These are phyloP conservation scores for Nothophoma quercina DNA, from an alignment of 2,329 filamentous ascomycete genomes.

Conservation along the genomic window DNA sequence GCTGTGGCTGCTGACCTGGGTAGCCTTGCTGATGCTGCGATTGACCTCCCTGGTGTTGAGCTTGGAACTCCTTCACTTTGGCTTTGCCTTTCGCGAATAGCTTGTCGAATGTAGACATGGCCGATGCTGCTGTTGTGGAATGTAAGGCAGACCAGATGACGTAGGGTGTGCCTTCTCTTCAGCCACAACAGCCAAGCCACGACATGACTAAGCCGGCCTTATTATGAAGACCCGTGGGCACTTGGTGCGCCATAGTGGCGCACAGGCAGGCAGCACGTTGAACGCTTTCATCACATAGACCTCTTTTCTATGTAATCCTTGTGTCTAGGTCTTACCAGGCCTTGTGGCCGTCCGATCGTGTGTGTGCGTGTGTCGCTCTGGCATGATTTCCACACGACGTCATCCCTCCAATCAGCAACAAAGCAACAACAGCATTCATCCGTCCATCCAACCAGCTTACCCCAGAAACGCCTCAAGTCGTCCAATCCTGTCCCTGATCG, in stretches of 20 bases:
- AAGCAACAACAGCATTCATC: constrained; percentile 20
- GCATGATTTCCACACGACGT: constrained; percentile 29
- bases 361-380: background rate
- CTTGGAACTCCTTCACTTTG: constrained; percentile 45
- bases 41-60: constrained; percentile 27
- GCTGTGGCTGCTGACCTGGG: constrained; percentile 26
- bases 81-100: constrained; percentile 48
- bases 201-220: constrained; percentile 10
- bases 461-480: constrained; percentile 14
- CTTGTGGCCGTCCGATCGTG: too few species aligned
- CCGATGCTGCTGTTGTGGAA: constrained; percentile 10
- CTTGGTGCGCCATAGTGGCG: too few species aligned
- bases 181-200: constrained; percentile 13
- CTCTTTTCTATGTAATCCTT: too few species aligned
- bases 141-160: constrained; percentile 8
- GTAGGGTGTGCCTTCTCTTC: constrained; percentile 1
- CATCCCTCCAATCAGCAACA: constrained; percentile 22
- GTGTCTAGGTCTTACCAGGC: background rate
- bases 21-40: constrained; percentile 35
- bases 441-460: constrained; percentile 29
- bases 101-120: constrained; percentile 45
- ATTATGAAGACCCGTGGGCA: background rate
- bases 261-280: too few species aligned
- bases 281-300: too few species aligned
- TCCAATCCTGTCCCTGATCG: constrained; percentile 11